Evolutionary conservation across 257 asterid genomes (phyloP), one percentile per base, ranked within the genome.

Genomic region (Ophiorrhiza pumila): DNA sequence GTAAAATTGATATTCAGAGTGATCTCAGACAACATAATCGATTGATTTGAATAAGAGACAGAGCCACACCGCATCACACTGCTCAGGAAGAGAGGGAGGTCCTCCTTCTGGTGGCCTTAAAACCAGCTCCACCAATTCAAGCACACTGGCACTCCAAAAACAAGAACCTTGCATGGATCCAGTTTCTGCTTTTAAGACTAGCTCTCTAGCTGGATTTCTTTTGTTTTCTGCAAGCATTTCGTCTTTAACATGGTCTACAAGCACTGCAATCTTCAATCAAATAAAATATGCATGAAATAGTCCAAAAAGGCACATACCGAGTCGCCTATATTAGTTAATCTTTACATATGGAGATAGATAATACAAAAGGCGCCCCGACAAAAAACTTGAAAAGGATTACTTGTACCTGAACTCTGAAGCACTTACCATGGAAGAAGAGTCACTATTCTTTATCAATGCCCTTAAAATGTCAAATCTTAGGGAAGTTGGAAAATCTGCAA

Each of bases 1-100:
- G 8, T 35, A 41, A n/a, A n/a, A n/a, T n/a, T n/a, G 22, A 35
- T 7, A 3, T 35, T 32, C 27, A 34, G n/a, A 31, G 34, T 11
- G 56, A 5, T 2, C 7, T 11, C 18, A 56, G 62, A 56, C 13
- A 13, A 46, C 18, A 46, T 2, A 46, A 46, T 46, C 52, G 15
- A 11, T 20, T 22, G 29, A 18, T 22, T 22, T 52, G 10, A 29
- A 2, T 0, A n/a, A 23, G 65, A 41, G 13, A 29, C 56, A 56
- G 41, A 65, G 45, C 67, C 65, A 77, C 80, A 94, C 99, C 35
- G 97, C 96, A 84, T 94, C 97, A 73, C 91, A 83, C 86, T 77
- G 78, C 77, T 91, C 97, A 4, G 97, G 97, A 72, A 94, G 95
- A 17, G 83, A 74, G 58, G 97, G 98, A 75, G 97, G 99, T 74